phyloP scores from a whole-genome alignment of 495 filamentous ascomycete species.

The Astrothelium macrocarpum region DNA sequence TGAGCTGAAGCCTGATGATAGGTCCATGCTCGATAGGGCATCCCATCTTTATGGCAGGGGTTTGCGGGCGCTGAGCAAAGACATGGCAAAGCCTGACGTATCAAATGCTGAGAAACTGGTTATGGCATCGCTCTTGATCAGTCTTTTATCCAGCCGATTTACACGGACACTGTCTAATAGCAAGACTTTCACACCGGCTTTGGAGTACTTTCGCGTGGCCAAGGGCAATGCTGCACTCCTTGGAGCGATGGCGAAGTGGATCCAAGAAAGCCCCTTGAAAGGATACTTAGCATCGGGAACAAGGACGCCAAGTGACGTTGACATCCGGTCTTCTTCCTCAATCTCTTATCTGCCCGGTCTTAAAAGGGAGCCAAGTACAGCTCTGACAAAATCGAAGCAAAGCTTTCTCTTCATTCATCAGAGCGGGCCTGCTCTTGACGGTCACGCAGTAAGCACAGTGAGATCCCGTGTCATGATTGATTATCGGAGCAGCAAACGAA shows the following conservation, averaged over 20 bases:
- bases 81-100: neutral
- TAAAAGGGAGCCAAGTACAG: neutral
- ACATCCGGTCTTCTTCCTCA: neutral
- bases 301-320: no score
- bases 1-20: neutral
- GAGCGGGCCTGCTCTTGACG: neutral
- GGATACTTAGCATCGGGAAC: neutral
- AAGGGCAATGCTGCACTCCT: constrained; percentile 3
- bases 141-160: neutral
- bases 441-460: neutral
- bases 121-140: neutral
- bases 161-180: neutral
- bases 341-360: neutral
- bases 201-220: neutral
- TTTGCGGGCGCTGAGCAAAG: neutral
- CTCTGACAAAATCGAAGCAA: neutral
- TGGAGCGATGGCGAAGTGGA: neutral
- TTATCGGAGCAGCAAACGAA: neutral
- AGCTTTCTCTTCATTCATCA: constrained; percentile 1
- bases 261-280: neutral
- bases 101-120: neutral
- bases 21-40: neutral
- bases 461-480: neutral
- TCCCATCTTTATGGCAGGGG: neutral
- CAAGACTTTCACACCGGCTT: neutral